These are phyloP conservation scores for Zygoascus bituminiphila DNA, from an alignment of 805 yeast species.

Conservation along the genomic window DNA sequence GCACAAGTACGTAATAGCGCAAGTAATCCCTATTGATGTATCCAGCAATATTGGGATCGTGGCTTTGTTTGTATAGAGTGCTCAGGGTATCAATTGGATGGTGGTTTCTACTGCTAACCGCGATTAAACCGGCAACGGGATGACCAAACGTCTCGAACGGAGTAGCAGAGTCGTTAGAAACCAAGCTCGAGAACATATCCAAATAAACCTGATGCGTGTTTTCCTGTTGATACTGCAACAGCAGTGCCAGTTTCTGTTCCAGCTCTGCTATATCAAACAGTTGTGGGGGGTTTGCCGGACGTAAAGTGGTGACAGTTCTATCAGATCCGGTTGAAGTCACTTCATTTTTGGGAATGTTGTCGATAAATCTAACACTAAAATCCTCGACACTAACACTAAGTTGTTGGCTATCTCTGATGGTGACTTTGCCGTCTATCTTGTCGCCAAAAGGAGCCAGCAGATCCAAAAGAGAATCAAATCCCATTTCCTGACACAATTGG, in stretches of 20 bases:
- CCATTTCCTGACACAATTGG: slow-evolving; percentile 33
- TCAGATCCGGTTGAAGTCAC: slow-evolving; percentile 25
- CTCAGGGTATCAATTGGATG: slow-evolving; percentile 52
- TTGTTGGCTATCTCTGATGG: slow-evolving; percentile 44
- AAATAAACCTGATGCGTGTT: slow-evolving; percentile 35
- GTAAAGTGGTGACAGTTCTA: slow-evolving; percentile 1
- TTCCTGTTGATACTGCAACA: slow-evolving; percentile 4
- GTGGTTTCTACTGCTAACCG: slow-evolving; percentile 51
- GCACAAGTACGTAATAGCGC: slow-evolving; percentile 42
- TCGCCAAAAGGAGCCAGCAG: slow-evolving; percentile 50
- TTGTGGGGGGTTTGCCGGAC: slow-evolving; percentile 1
- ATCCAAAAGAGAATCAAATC: slow-evolving; percentile 39
- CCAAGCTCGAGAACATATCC: slow-evolving; percentile 47
- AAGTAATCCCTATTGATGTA: slow-evolving; percentile 61
- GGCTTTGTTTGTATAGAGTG: slow-evolving; percentile 38
- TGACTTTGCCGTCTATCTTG: slow-evolving; percentile 39
- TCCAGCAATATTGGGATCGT: slow-evolving; percentile 40
- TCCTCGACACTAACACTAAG: slow-evolving; percentile 42
- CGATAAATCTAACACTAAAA: slow-evolving; percentile 48
- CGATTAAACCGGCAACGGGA: slow-evolving; percentile 69
- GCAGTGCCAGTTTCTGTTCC: slow-evolving; percentile 21
- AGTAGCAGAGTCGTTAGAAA: slow-evolving; percentile 52
- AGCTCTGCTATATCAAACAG: slow-evolving; percentile 33
- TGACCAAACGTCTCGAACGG: slow-evolving; percentile 77
- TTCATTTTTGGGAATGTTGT: slow-evolving; percentile 25